Evolutionary conservation across 306 rosid genomes (phyloP).

Genomic region (Corylus avellana): DNA sequence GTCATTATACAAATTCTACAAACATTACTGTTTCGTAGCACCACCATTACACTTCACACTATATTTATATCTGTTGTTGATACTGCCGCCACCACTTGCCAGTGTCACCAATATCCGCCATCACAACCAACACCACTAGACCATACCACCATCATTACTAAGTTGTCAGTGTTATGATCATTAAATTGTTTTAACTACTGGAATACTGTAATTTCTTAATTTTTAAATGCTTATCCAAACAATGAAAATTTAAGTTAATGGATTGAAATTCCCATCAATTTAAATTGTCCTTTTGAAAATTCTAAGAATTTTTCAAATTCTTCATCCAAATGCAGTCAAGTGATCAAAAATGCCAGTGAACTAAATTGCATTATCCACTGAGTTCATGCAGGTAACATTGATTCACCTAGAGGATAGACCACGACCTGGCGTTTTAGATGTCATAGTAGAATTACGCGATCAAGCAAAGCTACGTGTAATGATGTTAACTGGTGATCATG

Average conservation of each 20-base stretch:
- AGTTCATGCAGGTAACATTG: slow-evolving; percentile 69
- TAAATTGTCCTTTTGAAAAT: not conserved
- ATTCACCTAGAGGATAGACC: slow-evolving; percentile 97
- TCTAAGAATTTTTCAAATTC: not conserved
- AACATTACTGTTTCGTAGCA: too few species aligned
- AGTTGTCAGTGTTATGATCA: not conserved
- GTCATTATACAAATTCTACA: too few species aligned
- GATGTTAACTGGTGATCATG: slow-evolving; percentile 97
- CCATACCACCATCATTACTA: too few species aligned
- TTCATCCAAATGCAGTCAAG: not conserved
- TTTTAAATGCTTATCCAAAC: not conserved
- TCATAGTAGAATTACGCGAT: slow-evolving; percentile 66
- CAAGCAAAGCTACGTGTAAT: slow-evolving; percentile 75
- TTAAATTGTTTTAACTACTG: not conserved
- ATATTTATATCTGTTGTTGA: too few species aligned
- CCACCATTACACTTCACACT: too few species aligned
- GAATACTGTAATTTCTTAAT: not conserved
- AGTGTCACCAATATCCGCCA: too few species aligned
- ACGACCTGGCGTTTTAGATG: slow-evolving; percentile 77
- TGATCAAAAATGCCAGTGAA: slow-evolving; percentile 2
- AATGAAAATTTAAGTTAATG: not conserved
- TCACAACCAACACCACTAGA: too few species aligned
- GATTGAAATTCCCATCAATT: not conserved
- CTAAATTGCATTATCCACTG: slow-evolving; percentile 13
- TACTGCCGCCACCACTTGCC: too few species aligned